Percentiles rank a stretch among this genome's conserved stretches.
Evolutionary conservation across 75 land plant species (phyloP).

Genomic region (Gnetum montanum): DNA sequence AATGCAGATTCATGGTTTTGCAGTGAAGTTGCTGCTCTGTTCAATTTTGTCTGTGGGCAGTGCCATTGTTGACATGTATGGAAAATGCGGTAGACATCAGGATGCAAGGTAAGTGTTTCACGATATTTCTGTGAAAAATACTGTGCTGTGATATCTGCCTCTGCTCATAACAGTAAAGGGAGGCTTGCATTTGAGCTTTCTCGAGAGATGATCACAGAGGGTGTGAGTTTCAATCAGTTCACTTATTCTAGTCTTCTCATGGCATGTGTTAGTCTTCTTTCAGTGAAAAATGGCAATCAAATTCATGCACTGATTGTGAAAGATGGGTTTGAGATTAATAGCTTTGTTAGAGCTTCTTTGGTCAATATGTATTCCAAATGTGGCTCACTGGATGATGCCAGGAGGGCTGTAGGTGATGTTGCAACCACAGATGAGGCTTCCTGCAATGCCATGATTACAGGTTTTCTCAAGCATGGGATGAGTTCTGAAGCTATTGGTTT

Average conservation of each 20-base stretch:
- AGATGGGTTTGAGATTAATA: slow-evolving; percentile 16
- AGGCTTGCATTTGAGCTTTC: slow-evolving; percentile 36
- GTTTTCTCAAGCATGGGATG: slow-evolving; percentile 32
- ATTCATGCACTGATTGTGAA: slow-evolving; percentile 37
- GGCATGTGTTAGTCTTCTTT: slow-evolving; percentile 34
- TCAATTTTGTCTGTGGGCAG: too few species aligned
- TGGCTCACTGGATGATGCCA: slow-evolving; percentile 24
- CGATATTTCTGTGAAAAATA: too few species aligned
- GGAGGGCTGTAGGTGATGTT: slow-evolving; percentile 21
- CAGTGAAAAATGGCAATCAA: slow-evolving; percentile 36
- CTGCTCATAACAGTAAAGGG: too few species aligned
- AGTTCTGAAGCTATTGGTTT: slow-evolving; percentile 25
- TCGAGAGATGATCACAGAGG: slow-evolving; percentile 34
- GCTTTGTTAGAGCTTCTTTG: slow-evolving; percentile 39
- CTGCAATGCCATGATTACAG: slow-evolving; percentile 61
- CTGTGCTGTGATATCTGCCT: too few species aligned
- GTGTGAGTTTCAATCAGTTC: slow-evolving; percentile 28
- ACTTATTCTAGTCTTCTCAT: slow-evolving; percentile 32
- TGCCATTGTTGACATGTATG: too few species aligned
- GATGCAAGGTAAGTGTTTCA: too few species aligned
- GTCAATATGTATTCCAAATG: slow-evolving; percentile 56
- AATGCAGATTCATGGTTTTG: too few species aligned
- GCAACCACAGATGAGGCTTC: slow-evolving; percentile 28
- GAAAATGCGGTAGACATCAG: too few species aligned
- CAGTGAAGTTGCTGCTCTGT: too few species aligned